Base-by-base conservation (phyloP, 2,329 filamentous ascomycete genomes). In the Penicillium sp. region DNA sequence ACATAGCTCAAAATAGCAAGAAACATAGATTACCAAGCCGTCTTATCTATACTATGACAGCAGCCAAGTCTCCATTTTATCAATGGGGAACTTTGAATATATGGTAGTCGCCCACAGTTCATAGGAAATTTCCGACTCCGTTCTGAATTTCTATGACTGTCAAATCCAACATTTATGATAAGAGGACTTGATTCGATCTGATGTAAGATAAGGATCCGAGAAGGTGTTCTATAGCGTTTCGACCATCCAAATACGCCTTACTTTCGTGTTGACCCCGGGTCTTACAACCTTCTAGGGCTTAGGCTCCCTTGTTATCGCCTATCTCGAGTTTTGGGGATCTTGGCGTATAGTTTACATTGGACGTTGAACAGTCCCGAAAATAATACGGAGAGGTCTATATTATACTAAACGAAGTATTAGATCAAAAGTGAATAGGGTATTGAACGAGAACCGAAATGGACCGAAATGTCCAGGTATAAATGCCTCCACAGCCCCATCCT, bases 251-350 rank as follows among this genome's bases (percentile, higher is more conserved):
- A 53, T 18, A 56, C 10, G 24, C 47, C 22, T 43, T 31, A 5
- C 35, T 32, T 20, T 54, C n/a, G 6, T 39, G 24, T 20, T 24
- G 20, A 52, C 51, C 50, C 59, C 60, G 58, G 60, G 62, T 63
- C 56, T 31, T 38, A 57, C 50, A 55, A 24, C 60, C 61, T 24
- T 57, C 39, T 61, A 31, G 49, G 58, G 61, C 40, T 60, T 63
- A 62, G 61, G 50, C 14, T 48, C 48, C n/a, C n/a, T n/a, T 44
- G 8, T 57, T 53, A 7, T 44, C 29, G 11, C 16, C 43, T 53
- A 53, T 47, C 50, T 26, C 7, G 24, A 26, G 24, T 26, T 26
- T 26, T 2, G 24, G 24, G 24, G 24, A 26, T 26, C 24, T 31
- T 20, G n/a, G n/a, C 11, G 13, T 20, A 13, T 20, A 2, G 24